Conservation (phyloP, 495 filamentous ascomycete species). For the Neurospora sp. region DNA sequence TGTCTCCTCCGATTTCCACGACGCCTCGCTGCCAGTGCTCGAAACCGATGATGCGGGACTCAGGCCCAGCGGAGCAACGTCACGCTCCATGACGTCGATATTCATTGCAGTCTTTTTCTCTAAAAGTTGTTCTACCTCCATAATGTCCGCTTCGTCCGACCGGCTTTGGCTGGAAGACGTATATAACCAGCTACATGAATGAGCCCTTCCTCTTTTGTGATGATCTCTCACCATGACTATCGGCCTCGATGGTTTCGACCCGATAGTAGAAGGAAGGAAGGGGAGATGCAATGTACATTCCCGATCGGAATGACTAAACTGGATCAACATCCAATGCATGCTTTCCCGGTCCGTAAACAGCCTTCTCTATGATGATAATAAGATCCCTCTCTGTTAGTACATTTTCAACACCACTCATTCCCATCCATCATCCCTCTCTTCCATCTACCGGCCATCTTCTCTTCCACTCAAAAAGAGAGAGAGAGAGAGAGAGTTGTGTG, state of each 20-base stretch:
- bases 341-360: no score
- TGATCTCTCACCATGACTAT: not conserved
- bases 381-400: no score
- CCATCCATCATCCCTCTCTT: no score
- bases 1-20: not conserved
- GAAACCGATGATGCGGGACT: not conserved
- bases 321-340: no score
- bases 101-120: not conserved
- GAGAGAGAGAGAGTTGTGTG: no score
- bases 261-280: slow-evolving; percentile 5
- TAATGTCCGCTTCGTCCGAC: not conserved
- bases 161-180: not conserved
- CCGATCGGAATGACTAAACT: no score
- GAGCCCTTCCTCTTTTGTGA: not conserved
- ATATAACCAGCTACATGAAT: not conserved
- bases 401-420: no score
- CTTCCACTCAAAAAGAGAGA: no score
- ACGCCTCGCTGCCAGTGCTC: not conserved
- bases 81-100: not conserved
- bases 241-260: slow-evolving; percentile 3
- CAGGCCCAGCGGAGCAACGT: not conserved
- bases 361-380: no score
- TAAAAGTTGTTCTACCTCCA: not conserved
- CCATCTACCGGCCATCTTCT: no score
- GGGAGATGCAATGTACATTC: no score